Base-by-base conservation (phyloP, 148 eudicot species). In the Spergularia bocconei region DNA sequence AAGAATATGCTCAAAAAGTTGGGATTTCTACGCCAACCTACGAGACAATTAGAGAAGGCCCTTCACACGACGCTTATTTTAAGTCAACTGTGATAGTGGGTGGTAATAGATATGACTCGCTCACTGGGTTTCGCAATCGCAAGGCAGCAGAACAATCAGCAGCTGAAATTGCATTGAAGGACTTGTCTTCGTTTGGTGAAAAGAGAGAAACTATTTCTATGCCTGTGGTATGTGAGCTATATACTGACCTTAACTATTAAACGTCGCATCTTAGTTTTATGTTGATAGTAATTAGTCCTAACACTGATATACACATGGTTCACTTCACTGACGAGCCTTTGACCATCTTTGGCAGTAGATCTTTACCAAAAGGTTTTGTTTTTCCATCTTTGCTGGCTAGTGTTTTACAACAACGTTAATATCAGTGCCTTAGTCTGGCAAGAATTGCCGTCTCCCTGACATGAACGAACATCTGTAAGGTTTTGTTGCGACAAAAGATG, bases 71-170 rank as follows among this genome's bases (percentile, higher is more conserved):
- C 77, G 98, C 99, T 64, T 77, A 70, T 52, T 95, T 95, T 81
- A 91, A 70, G 82, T 95, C 99, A 23, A 87, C 99, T 13, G 99
- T 92, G 47, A 66, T 86, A 67, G 86, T 95, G 51, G 79, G 81
- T 67, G 78, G 88, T 69, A 79, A 56, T 14, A 83, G 89, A 76
- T 92, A 90, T 77, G 91, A 95, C 70, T 95, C 99, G 36, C 84
- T 95, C 57, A 84, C 82, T 55, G 97, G 98, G 41, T 95, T 95
- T 81, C 85, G 67, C 70, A 95, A 88, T 74, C 91, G 99, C 62
- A 95, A 92, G 82, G 91, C 97, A 63, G 94, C 99, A 23, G 99
- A 95, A 79, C 99, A 95, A 73, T 95, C 99, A 54, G 98, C 99
- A 53, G 99, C 99, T 65, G 99, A 95, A 85, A 83, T 92, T 75